A percentile compares a stretch with the other conserved stretches of the same genome.
Conservation (phyloP, 2,329 filamentous ascomycete species). For the Calycina marina region DNA sequence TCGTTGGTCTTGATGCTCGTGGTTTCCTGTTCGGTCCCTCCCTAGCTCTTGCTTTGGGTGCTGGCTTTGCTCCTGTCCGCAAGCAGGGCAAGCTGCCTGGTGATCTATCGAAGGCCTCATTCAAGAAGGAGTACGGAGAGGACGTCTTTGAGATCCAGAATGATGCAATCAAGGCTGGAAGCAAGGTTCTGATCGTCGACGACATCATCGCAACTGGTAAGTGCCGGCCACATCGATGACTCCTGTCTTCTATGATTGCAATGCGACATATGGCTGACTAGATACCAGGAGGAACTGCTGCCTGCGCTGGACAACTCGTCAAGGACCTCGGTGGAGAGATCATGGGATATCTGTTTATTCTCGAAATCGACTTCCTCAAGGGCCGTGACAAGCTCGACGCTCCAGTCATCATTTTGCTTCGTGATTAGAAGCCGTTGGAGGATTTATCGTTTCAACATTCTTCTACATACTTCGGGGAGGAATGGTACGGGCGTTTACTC, state of each 20-base stretch:
- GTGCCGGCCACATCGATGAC: constrained; percentile 18
- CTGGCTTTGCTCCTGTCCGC: constrained; percentile 81
- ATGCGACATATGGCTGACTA: too few relatives aligned
- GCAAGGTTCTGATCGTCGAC: constrained; percentile 87
- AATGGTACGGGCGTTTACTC: too few relatives aligned
- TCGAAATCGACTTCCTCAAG: constrained; percentile 87
- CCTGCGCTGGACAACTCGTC: constrained; percentile 75
- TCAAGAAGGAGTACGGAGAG: constrained; percentile 89
- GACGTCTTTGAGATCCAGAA: constrained; percentile 95
- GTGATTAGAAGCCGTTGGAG: constrained; percentile 41
- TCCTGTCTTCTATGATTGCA: neutral
- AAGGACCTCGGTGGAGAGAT: constrained; percentile 74
- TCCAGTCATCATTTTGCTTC: constrained; percentile 72
- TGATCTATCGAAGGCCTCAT: constrained; percentile 69
- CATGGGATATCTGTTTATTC: constrained; percentile 84
- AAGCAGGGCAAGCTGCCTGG: constrained; percentile 96
- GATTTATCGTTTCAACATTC: too few relatives aligned
- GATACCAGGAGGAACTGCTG: constrained; percentile 68
- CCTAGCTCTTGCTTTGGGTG: constrained; percentile 68
- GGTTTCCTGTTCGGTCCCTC: constrained; percentile 92
- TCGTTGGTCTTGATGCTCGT: constrained; percentile 85
- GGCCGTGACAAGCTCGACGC: constrained; percentile 79
- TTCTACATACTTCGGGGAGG: too few relatives aligned
- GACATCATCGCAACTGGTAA: constrained; percentile 97
- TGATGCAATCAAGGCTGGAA: constrained; percentile 68